phyloP scores from a whole-genome alignment of 495 filamentous ascomycete species.

The Penicillium subrubescens region DNA sequence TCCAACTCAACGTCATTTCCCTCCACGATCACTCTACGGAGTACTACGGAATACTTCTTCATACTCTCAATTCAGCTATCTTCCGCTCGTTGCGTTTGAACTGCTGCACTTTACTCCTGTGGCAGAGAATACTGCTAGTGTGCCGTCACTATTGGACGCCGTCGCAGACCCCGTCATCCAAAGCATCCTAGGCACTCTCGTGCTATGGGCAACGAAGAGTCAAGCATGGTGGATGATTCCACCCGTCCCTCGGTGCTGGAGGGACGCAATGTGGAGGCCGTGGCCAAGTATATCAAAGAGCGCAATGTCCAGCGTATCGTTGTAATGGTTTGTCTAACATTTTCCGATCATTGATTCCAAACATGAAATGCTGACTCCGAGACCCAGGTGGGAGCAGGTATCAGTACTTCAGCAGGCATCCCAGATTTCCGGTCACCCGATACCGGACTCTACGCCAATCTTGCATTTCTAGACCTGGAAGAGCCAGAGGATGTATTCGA shows the following conservation, averaged over 20 bases:
- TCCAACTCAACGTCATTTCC: conserved; percentile 24
- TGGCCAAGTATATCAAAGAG: conserved; percentile 75
- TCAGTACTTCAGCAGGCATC: conserved; percentile 83
- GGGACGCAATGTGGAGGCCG: conserved; percentile 65
- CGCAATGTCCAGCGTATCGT: conserved; percentile 69
- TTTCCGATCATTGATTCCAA: background rate
- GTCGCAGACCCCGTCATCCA: conserved; percentile 33
- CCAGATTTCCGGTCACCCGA: conserved; percentile 87
- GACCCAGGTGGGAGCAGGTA: conserved; percentile 50
- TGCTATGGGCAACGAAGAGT: conserved; percentile 73
- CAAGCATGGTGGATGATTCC: conserved; percentile 61
- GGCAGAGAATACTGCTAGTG: background rate
- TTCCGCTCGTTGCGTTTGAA: too few species aligned
- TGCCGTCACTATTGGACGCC: conserved; percentile 37
- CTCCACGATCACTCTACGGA: conserved; percentile 3
- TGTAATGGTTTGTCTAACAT: conserved; percentile 60
- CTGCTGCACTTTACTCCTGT: background rate
- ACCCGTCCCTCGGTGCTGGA: conserved; percentile 64
- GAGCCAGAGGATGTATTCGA: conserved; percentile 80
- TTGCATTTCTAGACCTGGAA: conserved; percentile 79
- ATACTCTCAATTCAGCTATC: background rate
- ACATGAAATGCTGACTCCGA: conserved; percentile 1
- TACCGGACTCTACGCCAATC: conserved; percentile 86
- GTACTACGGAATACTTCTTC: background rate
- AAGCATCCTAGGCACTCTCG: conserved; percentile 26